These are phyloP conservation scores for Nannizziopsis barbatae DNA, from an alignment of 2,329 filamentous ascomycete genomes.

Conservation along the genomic window DNA sequence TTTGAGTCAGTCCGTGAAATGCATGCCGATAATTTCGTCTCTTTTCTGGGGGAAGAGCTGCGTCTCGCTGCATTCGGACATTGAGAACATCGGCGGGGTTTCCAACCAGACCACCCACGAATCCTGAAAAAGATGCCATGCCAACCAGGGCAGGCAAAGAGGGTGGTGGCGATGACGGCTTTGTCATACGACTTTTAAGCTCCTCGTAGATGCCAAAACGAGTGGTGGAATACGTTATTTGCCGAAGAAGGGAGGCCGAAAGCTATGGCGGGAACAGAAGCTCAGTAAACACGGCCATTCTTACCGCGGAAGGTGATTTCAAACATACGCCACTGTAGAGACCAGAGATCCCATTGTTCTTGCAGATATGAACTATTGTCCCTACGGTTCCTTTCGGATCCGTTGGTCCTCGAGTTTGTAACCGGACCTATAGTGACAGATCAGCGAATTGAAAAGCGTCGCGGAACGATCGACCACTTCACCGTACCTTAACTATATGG, in stretches of 20 bases:
- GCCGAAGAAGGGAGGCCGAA: constrained; percentile 82
- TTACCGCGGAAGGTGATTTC: neutral
- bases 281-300: constrained; percentile 3
- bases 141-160: constrained; percentile 66
- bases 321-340: constrained; percentile 67
- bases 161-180: constrained; percentile 42
- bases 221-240: constrained; percentile 91
- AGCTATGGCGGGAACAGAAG: constrained; percentile 40
- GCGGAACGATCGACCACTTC: constrained; percentile 2
- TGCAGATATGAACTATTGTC: constrained; percentile 73
- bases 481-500: constrained; percentile 44
- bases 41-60: constrained; percentile 59
- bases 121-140: constrained; percentile 72
- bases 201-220: constrained; percentile 96
- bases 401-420: constrained; percentile 71
- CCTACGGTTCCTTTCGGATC: constrained; percentile 70
- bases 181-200: constrained; percentile 60
- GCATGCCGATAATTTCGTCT: constrained; percentile 84
- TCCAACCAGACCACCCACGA: constrained; percentile 77
- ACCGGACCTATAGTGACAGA: constrained; percentile 53
- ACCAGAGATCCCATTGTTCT: constrained; percentile 62
- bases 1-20: constrained; percentile 71
- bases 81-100: constrained; percentile 96
- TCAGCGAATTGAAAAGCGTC: neutral
- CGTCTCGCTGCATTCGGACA: constrained; percentile 94